These are phyloP conservation scores for Arxiozyma slooffiae DNA, from an alignment of 1,139 yeast genomes.

Conservation along the genomic window DNA sequence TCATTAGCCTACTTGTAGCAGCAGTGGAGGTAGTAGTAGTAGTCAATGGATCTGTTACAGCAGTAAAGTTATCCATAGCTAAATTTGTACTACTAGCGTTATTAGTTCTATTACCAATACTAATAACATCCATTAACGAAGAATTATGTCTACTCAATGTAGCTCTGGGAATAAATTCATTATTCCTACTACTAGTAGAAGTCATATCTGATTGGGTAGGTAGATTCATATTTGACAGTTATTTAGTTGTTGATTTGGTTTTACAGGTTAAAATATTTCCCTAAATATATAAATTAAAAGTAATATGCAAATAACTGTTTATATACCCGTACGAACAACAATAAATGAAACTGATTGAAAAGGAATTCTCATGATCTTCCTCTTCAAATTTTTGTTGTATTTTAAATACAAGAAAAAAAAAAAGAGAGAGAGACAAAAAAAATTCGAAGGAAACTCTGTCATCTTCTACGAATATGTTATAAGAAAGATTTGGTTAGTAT, in stretches of 20 bases:
- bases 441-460: no score
- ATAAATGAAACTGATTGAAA: no score
- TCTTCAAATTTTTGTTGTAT: not conserved
- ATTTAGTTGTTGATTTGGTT: not conserved
- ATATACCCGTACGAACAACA: not conserved
- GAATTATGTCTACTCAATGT: conserved; percentile 1
- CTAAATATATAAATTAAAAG: not conserved
- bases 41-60: not conserved
- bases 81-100: not conserved
- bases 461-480: not conserved
- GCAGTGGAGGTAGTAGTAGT: conserved; percentile 2
- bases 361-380: not conserved
- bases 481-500: not conserved
- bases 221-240: not conserved
- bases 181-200: not conserved
- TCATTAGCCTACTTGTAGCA: conserved; percentile 12
- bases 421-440: no score
- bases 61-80: not conserved
- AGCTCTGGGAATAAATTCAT: not conserved
- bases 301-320: no score
- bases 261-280: not conserved
- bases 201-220: not conserved
- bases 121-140: conserved; percentile 3
- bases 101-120: conserved; percentile 3
- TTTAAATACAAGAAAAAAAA: no score